Percentiles rank a stretch among this genome's conserved stretches.
phyloP scores from a whole-genome alignment of 441 rosid genomes.

The Syzygium malaccense region DNA sequence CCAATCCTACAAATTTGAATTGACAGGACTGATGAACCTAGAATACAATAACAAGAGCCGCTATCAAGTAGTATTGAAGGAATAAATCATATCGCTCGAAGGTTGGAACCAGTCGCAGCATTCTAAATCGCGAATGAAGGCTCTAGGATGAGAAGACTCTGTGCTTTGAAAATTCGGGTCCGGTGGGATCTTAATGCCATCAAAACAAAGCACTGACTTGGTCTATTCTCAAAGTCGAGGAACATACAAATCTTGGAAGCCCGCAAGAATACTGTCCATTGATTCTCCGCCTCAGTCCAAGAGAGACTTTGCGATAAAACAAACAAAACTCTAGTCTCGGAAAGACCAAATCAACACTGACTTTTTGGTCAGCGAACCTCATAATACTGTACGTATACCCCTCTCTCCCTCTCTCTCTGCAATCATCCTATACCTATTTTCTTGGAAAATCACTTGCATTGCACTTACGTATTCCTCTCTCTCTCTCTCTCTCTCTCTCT shows the following conservation, averaged over 20 bases:
- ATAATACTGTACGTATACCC: neutral
- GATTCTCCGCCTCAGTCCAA: neutral
- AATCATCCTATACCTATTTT: neutral
- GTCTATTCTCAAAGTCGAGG: neutral
- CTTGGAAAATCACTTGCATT: neutral
- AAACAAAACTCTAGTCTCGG: too few species aligned
- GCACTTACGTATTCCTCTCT: rapidly evolving
- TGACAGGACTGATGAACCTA: neutral
- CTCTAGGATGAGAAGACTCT: neutral
- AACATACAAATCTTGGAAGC: neutral
- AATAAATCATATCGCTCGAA: neutral
- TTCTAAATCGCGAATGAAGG: neutral
- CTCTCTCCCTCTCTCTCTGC: too few species aligned
- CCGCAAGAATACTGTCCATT: neutral
- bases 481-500: neutral
- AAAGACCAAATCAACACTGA: neutral
- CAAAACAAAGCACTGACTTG: neutral
- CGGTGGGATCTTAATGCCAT: neutral
- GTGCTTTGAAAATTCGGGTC: neutral
- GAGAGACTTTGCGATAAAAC: neutral
- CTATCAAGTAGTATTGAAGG: neutral
- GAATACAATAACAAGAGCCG: neutral
- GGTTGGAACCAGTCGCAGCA: neutral
- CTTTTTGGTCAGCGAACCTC: neutral
- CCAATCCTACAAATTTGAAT: neutral